Conservation (phyloP, 169 alveolate genomes). For the Eimeria tenella region DNA sequence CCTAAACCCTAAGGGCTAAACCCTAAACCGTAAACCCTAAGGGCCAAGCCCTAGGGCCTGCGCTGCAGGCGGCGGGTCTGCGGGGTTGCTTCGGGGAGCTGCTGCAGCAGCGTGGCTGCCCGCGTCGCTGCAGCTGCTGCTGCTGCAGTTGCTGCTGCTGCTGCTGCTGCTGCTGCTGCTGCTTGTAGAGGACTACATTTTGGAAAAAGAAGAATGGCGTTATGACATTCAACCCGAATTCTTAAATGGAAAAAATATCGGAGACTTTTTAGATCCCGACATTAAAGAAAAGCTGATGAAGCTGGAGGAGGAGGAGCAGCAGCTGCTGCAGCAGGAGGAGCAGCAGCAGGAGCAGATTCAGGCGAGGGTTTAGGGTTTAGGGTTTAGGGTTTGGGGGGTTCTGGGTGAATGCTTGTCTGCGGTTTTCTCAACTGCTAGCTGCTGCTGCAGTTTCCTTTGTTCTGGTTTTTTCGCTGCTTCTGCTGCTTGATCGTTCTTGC, state of each 20-base stretch:
- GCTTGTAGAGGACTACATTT: constrained; percentile 88
- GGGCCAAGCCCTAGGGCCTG: background rate
- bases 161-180: constrained; percentile 56
- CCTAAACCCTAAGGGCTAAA: too few species aligned
- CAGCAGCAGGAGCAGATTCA: constrained; percentile 52
- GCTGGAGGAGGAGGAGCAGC: constrained; percentile 98
- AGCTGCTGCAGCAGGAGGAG: constrained; percentile 80
- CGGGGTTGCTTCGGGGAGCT: background rate
- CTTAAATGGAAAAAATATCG: constrained; percentile 97
- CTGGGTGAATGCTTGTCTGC: too few species aligned
- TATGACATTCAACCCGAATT: constrained; percentile 99
- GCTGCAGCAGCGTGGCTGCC: background rate
- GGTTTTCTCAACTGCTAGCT: too few species aligned
- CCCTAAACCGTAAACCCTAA: too few species aligned
- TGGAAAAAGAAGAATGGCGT: constrained; percentile 96
- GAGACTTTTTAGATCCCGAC: constrained; percentile 98
- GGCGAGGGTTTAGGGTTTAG: background rate
- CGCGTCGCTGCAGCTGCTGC: background rate
- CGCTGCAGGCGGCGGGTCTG: background rate
- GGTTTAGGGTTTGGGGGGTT: too few species aligned
- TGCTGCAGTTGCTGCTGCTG: too few species aligned
- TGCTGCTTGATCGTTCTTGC: too few species aligned
- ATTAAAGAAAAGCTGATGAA: constrained; percentile 95
- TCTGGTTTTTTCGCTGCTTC: too few species aligned
- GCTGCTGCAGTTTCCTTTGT: too few species aligned